Conservation (phyloP, 2,329 filamentous ascomycete species). For the Blumeria hordei region DNA sequence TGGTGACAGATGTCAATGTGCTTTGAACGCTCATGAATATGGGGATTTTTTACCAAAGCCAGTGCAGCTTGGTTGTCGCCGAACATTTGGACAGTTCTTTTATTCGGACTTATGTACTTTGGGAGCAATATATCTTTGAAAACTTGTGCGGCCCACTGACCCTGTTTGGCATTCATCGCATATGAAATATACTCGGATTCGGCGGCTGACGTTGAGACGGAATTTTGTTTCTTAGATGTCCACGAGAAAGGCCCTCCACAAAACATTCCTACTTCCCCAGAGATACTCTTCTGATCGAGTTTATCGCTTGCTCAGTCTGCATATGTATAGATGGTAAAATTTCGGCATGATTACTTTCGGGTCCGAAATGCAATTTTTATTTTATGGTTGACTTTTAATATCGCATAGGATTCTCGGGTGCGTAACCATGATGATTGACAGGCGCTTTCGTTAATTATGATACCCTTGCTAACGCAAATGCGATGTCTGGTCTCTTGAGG, state of each 20-base stretch:
- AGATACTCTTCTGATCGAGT: neutral
- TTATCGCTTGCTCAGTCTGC: neutral
- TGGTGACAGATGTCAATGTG: too few relatives aligned
- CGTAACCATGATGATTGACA: neutral
- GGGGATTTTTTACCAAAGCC: neutral
- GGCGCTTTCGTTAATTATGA: neutral
- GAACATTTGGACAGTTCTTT: neutral
- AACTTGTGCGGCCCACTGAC: neutral
- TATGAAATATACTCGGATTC: neutral
- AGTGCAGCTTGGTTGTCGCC: neutral
- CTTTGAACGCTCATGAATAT: neutral
- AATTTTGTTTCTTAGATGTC: neutral
- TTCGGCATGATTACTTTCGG: neutral
- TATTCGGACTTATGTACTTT: neutral
- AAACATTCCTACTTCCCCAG: neutral
- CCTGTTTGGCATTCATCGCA: neutral
- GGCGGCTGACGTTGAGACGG: neutral
- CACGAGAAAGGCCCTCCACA: neutral
- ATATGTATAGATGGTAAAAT: neutral
- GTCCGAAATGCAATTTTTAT: neutral
- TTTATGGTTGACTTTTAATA: neutral
- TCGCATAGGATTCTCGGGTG: neutral
- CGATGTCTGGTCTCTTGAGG: neutral
- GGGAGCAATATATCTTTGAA: neutral
- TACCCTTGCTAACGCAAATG: neutral